Evolutionary conservation across 73 alveolate genomes (phyloP).

Genomic region (Paramecium tetraurelia): DNA sequence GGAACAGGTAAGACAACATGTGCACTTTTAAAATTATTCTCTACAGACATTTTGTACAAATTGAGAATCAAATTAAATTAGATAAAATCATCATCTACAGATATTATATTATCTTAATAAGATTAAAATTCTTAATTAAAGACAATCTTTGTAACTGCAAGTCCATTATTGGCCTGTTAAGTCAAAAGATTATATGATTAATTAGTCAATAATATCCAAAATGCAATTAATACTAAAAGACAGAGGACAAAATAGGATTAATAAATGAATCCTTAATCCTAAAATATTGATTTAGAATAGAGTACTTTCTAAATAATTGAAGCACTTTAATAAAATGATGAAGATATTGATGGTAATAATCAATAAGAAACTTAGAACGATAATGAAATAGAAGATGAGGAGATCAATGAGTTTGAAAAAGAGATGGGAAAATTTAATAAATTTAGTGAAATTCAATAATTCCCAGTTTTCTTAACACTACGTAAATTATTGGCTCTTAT

Average conservation of each 20-base stretch:
- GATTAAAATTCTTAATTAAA: constrained; percentile 61
- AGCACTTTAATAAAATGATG: neutral
- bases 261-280: neutral
- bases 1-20: constrained; percentile 94
- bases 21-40: constrained; percentile 74
- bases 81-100: neutral
- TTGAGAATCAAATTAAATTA: neutral
- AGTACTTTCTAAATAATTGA: neutral
- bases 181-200: constrained; percentile 77
- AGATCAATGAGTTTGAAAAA: constrained; percentile 13
- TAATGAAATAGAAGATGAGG: neutral
- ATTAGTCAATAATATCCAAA: constrained; percentile 60
- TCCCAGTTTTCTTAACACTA: constrained; percentile 83
- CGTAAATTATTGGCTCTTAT: constrained; percentile 75
- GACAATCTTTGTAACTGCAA: constrained; percentile 80
- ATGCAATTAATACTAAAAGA: constrained; percentile 60
- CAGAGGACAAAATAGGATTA: neutral
- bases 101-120: neutral
- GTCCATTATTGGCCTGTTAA: constrained; percentile 87
- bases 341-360: neutral
- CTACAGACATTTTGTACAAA: constrained; percentile 73
- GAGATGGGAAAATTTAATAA: constrained; percentile 67
- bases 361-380: neutral
- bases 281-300: neutral
- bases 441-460: constrained; percentile 64